Evolutionary conservation across 352 stramenopile species (phyloP).

Genomic region (Phytophthora fragariaefolia): DNA sequence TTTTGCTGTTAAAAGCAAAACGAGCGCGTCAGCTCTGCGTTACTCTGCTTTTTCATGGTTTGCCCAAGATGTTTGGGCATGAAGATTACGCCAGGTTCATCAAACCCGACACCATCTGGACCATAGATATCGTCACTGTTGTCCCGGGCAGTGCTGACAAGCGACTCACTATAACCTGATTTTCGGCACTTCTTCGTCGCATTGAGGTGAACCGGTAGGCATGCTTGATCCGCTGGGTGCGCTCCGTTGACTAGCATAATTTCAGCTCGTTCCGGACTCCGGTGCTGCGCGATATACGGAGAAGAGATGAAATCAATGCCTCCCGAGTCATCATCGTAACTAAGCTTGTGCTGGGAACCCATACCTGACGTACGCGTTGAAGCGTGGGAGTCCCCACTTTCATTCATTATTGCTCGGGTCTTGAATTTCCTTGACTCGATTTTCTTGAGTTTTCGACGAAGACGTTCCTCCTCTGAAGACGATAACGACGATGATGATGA

Average conservation of each 20-base stretch:
- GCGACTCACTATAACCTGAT: too few species aligned
- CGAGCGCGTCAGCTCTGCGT: slow-evolving; percentile 20
- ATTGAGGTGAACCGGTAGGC: too few species aligned
- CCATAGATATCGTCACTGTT: slow-evolving; percentile 9
- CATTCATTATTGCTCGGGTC: slow-evolving; percentile 10
- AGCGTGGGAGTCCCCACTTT: slow-evolving; percentile 15
- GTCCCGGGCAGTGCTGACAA: too few species aligned
- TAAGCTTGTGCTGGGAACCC: slow-evolving; percentile 9
- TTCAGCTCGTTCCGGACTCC: slow-evolving; percentile 1
- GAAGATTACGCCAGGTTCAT: slow-evolving; percentile 7
- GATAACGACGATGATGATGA: slow-evolving; percentile 21
- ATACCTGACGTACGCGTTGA: slow-evolving; percentile 22
- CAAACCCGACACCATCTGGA: slow-evolving; percentile 13
- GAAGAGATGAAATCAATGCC: slow-evolving; percentile 18
- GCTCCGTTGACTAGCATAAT: not conserved
- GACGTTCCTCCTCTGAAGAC: slow-evolving; percentile 33
- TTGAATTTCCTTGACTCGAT: slow-evolving; percentile 28
- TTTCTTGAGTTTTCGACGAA: slow-evolving; percentile 28
- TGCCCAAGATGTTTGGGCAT: slow-evolving; percentile 19
- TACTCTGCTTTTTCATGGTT: slow-evolving; percentile 22
- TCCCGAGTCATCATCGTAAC: slow-evolving; percentile 16
- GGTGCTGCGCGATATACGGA: slow-evolving; percentile 17
- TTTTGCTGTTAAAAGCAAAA: slow-evolving; percentile 40
- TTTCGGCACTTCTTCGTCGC: too few species aligned
- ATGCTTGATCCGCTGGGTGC: not conserved